Evolutionary conservation across 257 asterid genomes (phyloP).

Genomic region (Solanum gandarillasii): DNA sequence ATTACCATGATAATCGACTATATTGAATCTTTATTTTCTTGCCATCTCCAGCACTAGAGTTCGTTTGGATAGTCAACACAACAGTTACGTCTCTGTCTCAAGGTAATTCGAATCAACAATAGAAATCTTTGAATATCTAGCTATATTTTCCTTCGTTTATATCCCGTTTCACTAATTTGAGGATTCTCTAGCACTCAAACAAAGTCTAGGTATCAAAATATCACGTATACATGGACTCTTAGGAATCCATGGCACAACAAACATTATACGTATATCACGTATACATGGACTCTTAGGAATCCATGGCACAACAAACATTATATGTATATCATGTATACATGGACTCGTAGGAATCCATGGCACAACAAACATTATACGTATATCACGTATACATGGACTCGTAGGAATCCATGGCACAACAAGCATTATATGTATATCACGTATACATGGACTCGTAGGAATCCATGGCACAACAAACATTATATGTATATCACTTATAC

Average conservation of each 20-base stretch:
- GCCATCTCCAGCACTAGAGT: background rate
- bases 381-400: too few relatives aligned
- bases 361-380: background rate
- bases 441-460: too few relatives aligned
- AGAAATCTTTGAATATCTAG: background rate
- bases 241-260: background rate
- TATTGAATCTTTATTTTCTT: background rate
- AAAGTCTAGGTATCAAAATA: too few relatives aligned
- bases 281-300: too few relatives aligned
- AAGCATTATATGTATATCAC: background rate
- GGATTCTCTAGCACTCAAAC: background rate
- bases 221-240: background rate
- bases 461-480: background rate
- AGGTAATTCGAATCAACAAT: background rate
- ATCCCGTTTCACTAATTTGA: background rate
- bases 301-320: too few relatives aligned
- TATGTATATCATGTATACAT: too few relatives aligned
- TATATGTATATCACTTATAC: background rate
- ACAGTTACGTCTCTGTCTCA: background rate
- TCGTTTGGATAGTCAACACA: background rate
- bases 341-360: background rate
- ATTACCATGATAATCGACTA: background rate
- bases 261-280: background rate
- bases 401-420: too few relatives aligned
- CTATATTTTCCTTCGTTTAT: background rate